Evolutionary conservation across 441 rosid species (phyloP).

Genomic region (Brassica hybrid): DNA sequence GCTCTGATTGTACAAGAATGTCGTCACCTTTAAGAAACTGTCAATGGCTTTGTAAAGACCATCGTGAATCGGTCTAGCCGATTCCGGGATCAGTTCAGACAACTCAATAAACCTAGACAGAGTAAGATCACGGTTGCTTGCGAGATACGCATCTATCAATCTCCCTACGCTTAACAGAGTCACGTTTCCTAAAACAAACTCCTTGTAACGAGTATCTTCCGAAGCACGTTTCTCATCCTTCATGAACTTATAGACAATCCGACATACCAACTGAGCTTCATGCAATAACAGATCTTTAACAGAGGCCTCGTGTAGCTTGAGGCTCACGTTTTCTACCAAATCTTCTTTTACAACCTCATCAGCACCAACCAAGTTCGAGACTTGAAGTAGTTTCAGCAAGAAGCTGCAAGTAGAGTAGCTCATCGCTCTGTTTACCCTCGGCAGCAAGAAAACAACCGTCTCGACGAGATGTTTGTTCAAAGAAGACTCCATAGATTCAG

Average conservation of each 20-base stretch:
- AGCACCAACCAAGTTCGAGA: constrained; percentile 65
- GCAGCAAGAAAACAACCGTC: constrained; percentile 72
- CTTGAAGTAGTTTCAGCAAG: constrained; percentile 79
- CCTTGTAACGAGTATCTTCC: constrained; percentile 48
- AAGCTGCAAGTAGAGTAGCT: constrained; percentile 78
- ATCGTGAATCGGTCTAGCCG: constrained; percentile 78
- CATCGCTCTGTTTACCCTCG: constrained; percentile 54
- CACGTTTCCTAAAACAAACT: constrained; percentile 55
- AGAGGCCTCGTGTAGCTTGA: constrained; percentile 76
- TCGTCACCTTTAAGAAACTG: constrained; percentile 58
- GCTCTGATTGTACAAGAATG: not conserved
- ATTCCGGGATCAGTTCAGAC: constrained; percentile 65
- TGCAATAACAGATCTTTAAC: constrained; percentile 75
- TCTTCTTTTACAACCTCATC: constrained; percentile 60
- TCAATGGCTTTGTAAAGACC: constrained; percentile 88
- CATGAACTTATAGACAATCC: constrained; percentile 57
- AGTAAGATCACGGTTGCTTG: constrained; percentile 51
- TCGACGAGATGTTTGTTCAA: constrained; percentile 70
- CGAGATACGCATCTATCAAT: constrained; percentile 76
- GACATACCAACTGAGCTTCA: constrained; percentile 70
- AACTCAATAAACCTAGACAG: constrained; percentile 61
- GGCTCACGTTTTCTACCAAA: constrained; percentile 63
- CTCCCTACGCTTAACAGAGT: constrained; percentile 67
- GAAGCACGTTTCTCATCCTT: constrained; percentile 47
- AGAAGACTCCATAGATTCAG: constrained; percentile 63